Percentiles rank a stretch among this genome's conserved stretches.
These are phyloP conservation scores for Botryotinia calthae DNA, from an alignment of 2,329 filamentous ascomycete species.

Conservation along the genomic window DNA sequence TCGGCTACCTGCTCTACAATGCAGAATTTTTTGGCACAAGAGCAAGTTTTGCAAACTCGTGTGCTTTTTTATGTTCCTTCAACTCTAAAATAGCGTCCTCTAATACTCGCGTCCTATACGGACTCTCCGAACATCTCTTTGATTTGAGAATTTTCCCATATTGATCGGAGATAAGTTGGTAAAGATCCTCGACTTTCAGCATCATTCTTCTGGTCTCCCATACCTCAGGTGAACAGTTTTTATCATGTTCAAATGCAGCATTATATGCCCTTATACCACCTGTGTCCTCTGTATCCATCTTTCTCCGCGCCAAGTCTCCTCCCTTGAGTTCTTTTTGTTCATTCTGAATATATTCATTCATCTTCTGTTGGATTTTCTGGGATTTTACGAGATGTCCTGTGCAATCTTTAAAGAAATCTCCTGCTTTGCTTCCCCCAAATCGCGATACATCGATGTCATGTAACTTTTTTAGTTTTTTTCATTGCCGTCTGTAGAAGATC, in stretches of 20 bases:
- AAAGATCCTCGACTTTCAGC: neutral
- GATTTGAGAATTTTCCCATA: neutral
- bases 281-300: no score
- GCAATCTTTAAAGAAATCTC: neutral
- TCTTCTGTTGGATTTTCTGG: neutral
- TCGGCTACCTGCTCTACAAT: neutral
- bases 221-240: neutral
- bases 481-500: neutral
- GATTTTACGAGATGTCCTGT: no score
- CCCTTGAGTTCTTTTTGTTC: neutral
- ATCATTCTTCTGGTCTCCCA: neutral
- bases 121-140: neutral
- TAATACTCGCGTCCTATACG: no score
- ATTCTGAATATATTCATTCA: neutral
- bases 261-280: neutral
- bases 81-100: neutral
- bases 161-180: accelerated
- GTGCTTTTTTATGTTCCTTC: no score
- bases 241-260: neutral
- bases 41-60: neutral
- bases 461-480: neutral
- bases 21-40: neutral
- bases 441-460: accelerated
- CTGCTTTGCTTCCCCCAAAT: neutral
- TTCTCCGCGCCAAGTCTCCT: accelerated